These are phyloP conservation scores for Penicillium sp. DNA, from an alignment of 2,329 filamentous ascomycete genomes.

Conservation along the genomic window DNA sequence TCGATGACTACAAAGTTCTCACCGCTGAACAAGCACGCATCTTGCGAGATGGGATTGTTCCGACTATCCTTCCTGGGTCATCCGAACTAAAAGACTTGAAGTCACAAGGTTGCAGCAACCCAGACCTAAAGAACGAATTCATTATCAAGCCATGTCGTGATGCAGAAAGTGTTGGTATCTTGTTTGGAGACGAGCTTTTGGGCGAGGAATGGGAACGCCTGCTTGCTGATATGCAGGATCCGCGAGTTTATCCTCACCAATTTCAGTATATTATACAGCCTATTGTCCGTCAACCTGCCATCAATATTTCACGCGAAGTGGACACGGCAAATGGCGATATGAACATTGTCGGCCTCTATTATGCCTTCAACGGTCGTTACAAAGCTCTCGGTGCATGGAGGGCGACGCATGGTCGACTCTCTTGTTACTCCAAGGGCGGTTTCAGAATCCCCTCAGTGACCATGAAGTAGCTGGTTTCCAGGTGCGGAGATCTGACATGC, in stretches of 20 bases:
- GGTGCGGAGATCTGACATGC: too few species aligned
- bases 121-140: slow-evolving; percentile 25
- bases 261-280: slow-evolving; percentile 28
- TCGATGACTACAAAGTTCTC: slow-evolving; percentile 20
- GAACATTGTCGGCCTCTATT: slow-evolving; percentile 32
- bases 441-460: too few species aligned
- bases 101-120: background rate
- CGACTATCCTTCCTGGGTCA: slow-evolving; percentile 33
- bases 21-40: slow-evolving; percentile 19
- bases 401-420: too few species aligned
- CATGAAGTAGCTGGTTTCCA: too few species aligned
- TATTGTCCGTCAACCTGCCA: too few species aligned
- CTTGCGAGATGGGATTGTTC: slow-evolving; percentile 26
- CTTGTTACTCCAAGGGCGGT: too few species aligned
- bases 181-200: slow-evolving; percentile 27
- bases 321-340: too few species aligned
- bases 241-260: too few species aligned
- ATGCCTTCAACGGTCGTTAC: slow-evolving; percentile 28
- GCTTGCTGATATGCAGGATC: slow-evolving; percentile 20
- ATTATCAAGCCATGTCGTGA: slow-evolving; percentile 31
- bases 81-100: slow-evolving; percentile 22
- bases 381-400: slow-evolving; percentile 32
- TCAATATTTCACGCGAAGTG: too few species aligned
- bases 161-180: slow-evolving; percentile 29
- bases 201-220: slow-evolving; percentile 24